Evolutionary conservation across 23 red algal species (phyloP).

Genomic region (Agarophyton chilense): DNA sequence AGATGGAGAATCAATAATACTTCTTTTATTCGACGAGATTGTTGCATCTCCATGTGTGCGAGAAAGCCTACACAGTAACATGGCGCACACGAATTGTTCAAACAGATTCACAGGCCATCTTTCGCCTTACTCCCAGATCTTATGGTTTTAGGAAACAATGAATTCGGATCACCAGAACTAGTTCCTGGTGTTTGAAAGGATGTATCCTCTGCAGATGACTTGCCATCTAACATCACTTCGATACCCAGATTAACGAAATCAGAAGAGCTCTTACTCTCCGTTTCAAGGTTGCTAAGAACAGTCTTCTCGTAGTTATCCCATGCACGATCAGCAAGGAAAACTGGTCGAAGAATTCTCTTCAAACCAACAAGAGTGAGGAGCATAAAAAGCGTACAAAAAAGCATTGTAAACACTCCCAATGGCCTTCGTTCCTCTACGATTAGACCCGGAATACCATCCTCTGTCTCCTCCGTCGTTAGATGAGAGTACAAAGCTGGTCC

Average conservation of each 20-base stretch:
- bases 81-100: too few relatives aligned
- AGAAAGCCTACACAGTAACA: too few relatives aligned
- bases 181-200: background rate
- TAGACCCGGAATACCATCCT: background rate
- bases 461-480: background rate
- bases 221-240: background rate
- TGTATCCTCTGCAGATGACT: background rate
- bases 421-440: background rate
- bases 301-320: slow-evolving; percentile 4
- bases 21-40: too few relatives aligned
- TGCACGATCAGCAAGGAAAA: slow-evolving; percentile 1
- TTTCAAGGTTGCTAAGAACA: background rate
- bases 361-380: background rate
- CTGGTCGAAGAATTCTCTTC: background rate
- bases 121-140: background rate
- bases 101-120: background rate
- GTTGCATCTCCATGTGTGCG: too few relatives aligned
- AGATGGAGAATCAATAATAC: too few relatives aligned
- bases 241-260: background rate
- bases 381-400: background rate
- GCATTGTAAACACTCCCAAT: background rate
- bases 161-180: background rate
- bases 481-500: slow-evolving; percentile 12
- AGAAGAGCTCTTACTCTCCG: background rate
- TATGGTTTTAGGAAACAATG: background rate